These are phyloP conservation scores for Geotrichum macrosporum DNA, from an alignment of 1,139 yeast genomes.

Conservation along the genomic window DNA sequence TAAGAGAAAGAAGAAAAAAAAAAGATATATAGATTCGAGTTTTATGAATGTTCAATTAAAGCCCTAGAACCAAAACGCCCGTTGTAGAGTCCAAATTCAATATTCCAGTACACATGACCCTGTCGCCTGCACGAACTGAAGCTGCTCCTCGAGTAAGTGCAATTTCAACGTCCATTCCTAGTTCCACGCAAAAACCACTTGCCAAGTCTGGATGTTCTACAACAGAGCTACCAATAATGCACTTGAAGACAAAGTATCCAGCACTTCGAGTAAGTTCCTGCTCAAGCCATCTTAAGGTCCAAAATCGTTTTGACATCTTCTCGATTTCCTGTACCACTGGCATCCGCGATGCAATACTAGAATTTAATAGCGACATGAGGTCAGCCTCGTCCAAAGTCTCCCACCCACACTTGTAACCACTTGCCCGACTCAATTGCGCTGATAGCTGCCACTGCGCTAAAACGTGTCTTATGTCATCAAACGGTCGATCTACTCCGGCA, in stretches of 20 bases:
- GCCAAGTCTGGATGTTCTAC: constrained; percentile 29
- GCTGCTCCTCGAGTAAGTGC: constrained; percentile 8
- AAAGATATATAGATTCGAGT: not conserved
- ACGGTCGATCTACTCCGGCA: constrained; percentile 29
- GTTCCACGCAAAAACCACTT: constrained; percentile 32
- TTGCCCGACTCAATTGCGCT: not conserved
- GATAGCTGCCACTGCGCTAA: constrained; percentile 26
- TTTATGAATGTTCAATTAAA: constrained; percentile 19
- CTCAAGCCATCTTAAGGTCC: constrained; percentile 25
- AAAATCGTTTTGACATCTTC: constrained; percentile 21
- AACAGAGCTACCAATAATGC: constrained; percentile 26
- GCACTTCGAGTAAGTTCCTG: constrained; percentile 24
- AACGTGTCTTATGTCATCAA: constrained; percentile 25
- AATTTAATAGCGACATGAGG: not conserved
- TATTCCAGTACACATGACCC: constrained; percentile 36
- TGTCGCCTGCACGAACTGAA: constrained; percentile 30
- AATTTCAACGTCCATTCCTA: constrained; percentile 30
- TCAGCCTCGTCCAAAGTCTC: not conserved
- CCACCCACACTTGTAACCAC: not conserved
- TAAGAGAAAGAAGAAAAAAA: not conserved
- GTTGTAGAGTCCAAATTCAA: constrained; percentile 33
- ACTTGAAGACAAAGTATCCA: constrained; percentile 29
- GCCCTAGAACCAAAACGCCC: constrained; percentile 34
- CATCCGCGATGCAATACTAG: not conserved
- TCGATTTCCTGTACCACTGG: constrained; percentile 5